Base-by-base conservation (phyloP, 352 stramenopile genomes). In the Phytophthora fragariae region DNA sequence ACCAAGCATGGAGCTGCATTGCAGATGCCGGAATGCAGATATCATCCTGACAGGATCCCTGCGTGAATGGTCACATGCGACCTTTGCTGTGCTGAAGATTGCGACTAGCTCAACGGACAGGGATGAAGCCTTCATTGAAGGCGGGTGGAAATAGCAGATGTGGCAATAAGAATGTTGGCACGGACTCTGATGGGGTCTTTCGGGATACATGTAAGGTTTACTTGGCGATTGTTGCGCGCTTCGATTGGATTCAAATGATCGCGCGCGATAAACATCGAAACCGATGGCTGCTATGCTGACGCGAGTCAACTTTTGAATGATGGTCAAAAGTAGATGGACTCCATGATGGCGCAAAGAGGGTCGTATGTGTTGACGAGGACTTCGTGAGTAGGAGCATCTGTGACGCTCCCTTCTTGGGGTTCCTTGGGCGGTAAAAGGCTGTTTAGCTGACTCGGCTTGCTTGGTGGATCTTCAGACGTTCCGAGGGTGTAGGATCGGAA, bases 271-370 rank as follows among this genome's bases (percentile, higher is more conserved):
- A 52, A 52, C 46, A 52, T 27, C 17, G 44, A 3, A 27, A 46
- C 39, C 39, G 5, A 47, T 47, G 39, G 46, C 46, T 52, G n/a
- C 46, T 27, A 14, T 17, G 46, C 46, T 19, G 46, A 17, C 15
- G 44, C 17, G 5, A 50, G 17, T 21, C 44, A 50, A 19, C n/a
- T 50, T 46, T 52, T 57, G 24, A 55, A 56, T 57, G 47, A 10
- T 31, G 39, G 24, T 73, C 62, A 85, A 52, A 87, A 87, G 69
- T 81, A 84, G 41, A 87, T 65, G 6, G 69, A 76, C 5, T 80
- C 67, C 60, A 87, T 77, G 17, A 76, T 70, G 47, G 29, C 56
- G 39, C 8, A 65, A 14, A 70, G 56, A 44, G 52, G 55, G 2
- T 74, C 65, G 49, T 65, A 68, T 24, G 71, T 56, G 24, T 50